Conservation (phyloP, 495 filamentous ascomycete genomes). For the Trichoderma asperelloides region DNA sequence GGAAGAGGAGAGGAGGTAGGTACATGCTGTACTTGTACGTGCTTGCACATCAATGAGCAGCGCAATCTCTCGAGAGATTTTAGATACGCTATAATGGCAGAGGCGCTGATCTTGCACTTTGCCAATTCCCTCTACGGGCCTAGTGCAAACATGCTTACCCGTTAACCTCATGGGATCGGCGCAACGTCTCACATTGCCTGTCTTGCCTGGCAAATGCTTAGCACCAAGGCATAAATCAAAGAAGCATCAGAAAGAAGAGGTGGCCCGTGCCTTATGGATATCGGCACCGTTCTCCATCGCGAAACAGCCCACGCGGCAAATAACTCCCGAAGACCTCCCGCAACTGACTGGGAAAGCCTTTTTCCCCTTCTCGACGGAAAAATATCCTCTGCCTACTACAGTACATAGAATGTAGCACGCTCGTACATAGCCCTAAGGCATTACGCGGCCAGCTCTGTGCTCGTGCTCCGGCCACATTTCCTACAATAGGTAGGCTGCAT, state of each 20-base stretch:
- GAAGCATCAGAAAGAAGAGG: background rate
- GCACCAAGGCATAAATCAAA: background rate
- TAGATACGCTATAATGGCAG: background rate
- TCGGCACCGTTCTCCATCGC: background rate
- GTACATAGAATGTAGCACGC: too few relatives aligned
- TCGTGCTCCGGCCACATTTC: background rate
- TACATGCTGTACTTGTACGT: too few relatives aligned
- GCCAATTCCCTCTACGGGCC: background rate
- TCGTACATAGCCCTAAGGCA: too few relatives aligned
- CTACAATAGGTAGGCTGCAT: background rate
- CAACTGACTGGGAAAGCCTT: background rate
- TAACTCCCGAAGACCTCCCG: background rate
- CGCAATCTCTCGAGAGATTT: background rate
- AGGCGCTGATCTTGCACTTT: too few relatives aligned
- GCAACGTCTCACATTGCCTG: background rate
- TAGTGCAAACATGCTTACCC: constrained; percentile 2
- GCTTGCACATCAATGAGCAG: background rate
- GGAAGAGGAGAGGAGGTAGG: background rate
- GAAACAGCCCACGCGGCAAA: constrained; percentile 2
- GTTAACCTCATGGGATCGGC: constrained; percentile 1
- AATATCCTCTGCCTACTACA: too few relatives aligned
- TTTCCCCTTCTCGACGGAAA: too few relatives aligned
- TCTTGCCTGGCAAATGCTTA: background rate
- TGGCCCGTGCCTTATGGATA: constrained; percentile 5
- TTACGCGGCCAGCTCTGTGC: too few relatives aligned